These are phyloP conservation scores for Colletotrichum lupini DNA, from an alignment of 2,329 filamentous ascomycete species.

Conservation along the genomic window DNA sequence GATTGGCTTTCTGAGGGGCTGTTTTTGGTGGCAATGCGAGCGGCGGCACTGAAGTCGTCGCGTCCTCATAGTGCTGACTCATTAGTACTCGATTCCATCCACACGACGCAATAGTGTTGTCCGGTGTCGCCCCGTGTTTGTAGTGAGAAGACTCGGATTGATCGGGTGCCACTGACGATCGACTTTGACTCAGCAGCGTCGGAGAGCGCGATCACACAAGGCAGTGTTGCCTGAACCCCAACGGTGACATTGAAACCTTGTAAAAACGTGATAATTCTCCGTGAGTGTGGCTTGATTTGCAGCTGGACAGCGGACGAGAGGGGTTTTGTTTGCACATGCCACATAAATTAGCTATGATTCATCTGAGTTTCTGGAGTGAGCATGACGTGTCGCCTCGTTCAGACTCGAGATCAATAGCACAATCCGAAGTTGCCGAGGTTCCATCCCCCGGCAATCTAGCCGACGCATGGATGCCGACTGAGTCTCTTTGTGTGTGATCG, in stretches of 20 bases:
- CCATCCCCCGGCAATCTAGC: conserved; percentile 17
- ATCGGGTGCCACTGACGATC: background rate
- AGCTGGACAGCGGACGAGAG: conserved; percentile 9
- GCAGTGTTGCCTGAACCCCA: conserved; percentile 10
- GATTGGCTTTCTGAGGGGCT: background rate
- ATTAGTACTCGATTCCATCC: conserved; percentile 26
- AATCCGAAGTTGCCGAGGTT: conserved; percentile 25
- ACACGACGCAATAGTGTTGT: background rate
- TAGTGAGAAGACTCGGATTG: background rate
- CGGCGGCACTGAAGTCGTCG: conserved; percentile 32
- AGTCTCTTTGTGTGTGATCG: conserved; percentile 21
- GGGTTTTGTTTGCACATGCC: conserved; percentile 26
- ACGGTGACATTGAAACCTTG: conserved; percentile 4
- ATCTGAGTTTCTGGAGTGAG: background rate
- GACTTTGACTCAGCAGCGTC: background rate
- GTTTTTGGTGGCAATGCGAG: background rate
- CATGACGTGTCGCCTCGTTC: conserved; percentile 29
- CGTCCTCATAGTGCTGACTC: conserved; percentile 22
- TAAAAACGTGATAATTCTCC: background rate
- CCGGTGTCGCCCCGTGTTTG: background rate
- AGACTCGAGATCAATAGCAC: background rate
- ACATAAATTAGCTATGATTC: background rate
- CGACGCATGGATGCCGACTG: conserved; percentile 28
- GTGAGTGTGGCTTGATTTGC: background rate
- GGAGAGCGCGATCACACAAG: background rate